These are phyloP conservation scores for Termitomyces sp. DNA, from an alignment of 1,284 basidiomycete species.

Conservation along the genomic window DNA sequence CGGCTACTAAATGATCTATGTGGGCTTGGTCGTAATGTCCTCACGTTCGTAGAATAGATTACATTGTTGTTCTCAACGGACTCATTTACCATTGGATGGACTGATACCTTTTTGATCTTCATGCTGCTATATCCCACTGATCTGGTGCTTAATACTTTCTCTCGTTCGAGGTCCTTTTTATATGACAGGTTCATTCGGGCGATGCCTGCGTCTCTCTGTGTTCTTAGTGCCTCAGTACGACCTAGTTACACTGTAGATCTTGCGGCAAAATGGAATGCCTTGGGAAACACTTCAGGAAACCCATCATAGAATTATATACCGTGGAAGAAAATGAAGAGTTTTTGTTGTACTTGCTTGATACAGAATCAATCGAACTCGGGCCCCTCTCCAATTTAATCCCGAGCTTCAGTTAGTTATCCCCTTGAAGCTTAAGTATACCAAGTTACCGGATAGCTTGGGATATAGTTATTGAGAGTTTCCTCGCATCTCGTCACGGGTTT, in stretches of 20 bases:
- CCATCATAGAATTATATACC: neutral
- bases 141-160: conserved; percentile 34
- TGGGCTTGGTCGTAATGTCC: conserved; percentile 21
- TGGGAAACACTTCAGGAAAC: conserved; percentile 8
- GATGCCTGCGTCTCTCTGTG: conserved; percentile 9
- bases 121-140: conserved; percentile 28
- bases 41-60: conserved; percentile 24
- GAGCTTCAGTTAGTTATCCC: too few relatives aligned
- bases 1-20: conserved; percentile 23
- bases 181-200: conserved; percentile 12
- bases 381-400: too few relatives aligned
- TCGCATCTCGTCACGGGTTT: too few relatives aligned
- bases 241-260: neutral
- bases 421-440: too few relatives aligned
- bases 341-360: neutral
- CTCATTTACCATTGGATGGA: conserved; percentile 24
- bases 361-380: neutral
- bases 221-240: conserved; percentile 3
- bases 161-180: conserved; percentile 26
- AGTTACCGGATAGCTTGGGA: too few relatives aligned
- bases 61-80: conserved; percentile 20
- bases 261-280: conserved; percentile 12
- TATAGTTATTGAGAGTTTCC: too few relatives aligned
- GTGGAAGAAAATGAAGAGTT: neutral
- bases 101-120: conserved; percentile 28